These are phyloP conservation scores for Pogostemon cablin DNA, from an alignment of 257 asterid genomes.

Conservation along the genomic window DNA sequence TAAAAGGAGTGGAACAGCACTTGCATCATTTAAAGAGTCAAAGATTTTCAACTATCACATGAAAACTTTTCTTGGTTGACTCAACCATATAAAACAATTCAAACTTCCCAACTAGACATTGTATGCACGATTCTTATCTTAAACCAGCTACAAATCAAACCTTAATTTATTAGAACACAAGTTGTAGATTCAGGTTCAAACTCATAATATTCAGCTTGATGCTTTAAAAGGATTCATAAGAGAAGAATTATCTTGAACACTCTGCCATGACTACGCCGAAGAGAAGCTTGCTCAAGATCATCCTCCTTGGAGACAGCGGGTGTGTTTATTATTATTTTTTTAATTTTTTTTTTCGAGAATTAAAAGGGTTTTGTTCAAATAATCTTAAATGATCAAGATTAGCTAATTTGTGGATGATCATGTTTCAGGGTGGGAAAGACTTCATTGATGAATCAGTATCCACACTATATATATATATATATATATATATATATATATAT, in stretches of 20 bases:
- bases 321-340: conserved; percentile 25
- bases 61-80: conserved; percentile 18
- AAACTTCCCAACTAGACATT: conserved; percentile 31
- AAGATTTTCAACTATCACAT: conserved; percentile 29
- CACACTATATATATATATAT: conserved; percentile 16
- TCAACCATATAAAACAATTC: background rate
- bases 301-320: conserved; percentile 93
- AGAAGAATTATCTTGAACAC: too few relatives aligned
- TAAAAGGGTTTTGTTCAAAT: background rate
- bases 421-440: conserved; percentile 88
- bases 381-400: background rate
- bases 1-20: conserved; percentile 32
- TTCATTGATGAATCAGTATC: conserved; percentile 85
- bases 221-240: too few relatives aligned
- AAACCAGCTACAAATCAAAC: conserved; percentile 28
- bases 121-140: conserved; percentile 44
- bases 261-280: conserved; percentile 44
- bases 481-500: too few relatives aligned
- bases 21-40: conserved; percentile 30
- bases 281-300: conserved; percentile 78
- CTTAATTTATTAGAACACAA: background rate
- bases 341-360: background rate
- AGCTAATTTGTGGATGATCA: background rate
- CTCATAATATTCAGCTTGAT: background rate
- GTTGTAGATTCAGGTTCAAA: background rate